phyloP scores from a whole-genome alignment of 2,329 filamentous ascomycete genomes.

The Alternaria solani region DNA sequence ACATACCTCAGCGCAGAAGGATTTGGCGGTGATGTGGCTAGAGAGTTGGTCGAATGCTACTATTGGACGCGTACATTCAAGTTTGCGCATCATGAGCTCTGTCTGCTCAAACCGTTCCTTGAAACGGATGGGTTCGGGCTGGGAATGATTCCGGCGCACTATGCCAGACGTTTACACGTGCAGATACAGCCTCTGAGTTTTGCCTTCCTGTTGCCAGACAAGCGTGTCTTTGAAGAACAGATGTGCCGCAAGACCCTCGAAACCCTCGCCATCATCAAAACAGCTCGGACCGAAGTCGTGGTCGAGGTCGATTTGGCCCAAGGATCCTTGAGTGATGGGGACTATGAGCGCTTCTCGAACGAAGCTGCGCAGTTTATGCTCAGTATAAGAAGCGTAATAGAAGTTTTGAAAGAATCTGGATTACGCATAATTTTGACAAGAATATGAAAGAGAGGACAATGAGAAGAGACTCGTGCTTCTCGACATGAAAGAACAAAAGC shows the following conservation, averaged over 20 bases:
- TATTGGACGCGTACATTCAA: conserved; percentile 32
- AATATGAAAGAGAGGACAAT: no score
- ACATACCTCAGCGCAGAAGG: conserved; percentile 4
- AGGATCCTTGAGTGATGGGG: conserved; percentile 7
- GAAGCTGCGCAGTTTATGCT: conserved; percentile 6
- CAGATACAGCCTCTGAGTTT: conserved; percentile 22
- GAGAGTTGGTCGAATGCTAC: conserved; percentile 29
- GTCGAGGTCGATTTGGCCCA: conserved; percentile 16
- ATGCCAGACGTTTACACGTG: conserved; percentile 22
- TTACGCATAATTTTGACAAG: conserved; percentile 1
- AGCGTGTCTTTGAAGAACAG: conserved; percentile 14
- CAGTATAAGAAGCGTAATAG: conserved; percentile 1
- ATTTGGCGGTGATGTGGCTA: conserved; percentile 11
- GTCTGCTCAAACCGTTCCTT: conserved; percentile 21
- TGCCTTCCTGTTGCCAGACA: conserved; percentile 10
- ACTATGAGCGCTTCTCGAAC: conserved; percentile 9
- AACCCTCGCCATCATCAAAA: conserved; percentile 11
- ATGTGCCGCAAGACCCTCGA: conserved; percentile 12
- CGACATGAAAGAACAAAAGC: background rate
- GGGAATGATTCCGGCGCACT: conserved; percentile 17
- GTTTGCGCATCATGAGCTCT: conserved; percentile 28
- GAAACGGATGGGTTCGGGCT: conserved; percentile 18
- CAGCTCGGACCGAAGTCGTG: conserved; percentile 12
- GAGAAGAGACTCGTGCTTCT: background rate
- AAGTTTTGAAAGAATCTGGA: conserved; percentile 1